A percentile compares a stretch with the other conserved stretches of the same genome.
These are phyloP conservation scores for Candida freyschussii DNA, from an alignment of 1,139 yeast species.

Conservation along the genomic window DNA sequence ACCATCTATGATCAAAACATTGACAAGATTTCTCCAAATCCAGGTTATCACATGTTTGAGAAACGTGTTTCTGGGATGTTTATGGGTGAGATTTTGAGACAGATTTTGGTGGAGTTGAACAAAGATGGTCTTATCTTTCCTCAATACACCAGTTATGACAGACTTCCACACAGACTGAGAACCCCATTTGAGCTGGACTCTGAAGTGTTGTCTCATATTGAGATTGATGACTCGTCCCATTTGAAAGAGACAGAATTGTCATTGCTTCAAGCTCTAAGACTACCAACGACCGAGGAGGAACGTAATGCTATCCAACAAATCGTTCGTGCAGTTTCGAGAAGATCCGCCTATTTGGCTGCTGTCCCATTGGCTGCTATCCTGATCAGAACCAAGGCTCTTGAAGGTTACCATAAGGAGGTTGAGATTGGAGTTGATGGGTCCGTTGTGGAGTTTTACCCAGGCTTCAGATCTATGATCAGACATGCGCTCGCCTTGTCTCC, in stretches of 20 bases:
- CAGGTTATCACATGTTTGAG: conserved; percentile 85
- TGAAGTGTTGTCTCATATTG: conserved; percentile 78
- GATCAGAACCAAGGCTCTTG: conserved; percentile 50
- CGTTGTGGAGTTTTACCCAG: conserved; percentile 88
- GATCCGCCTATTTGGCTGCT: conserved; percentile 85
- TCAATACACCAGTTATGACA: conserved; percentile 47
- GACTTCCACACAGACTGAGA: conserved; percentile 60
- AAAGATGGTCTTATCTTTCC: conserved; percentile 49
- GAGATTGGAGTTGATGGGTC: conserved; percentile 96
- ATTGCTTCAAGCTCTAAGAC: conserved; percentile 57
- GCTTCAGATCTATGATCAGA: conserved; percentile 69
- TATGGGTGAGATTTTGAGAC: conserved; percentile 82
- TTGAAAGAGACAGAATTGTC: conserved; percentile 62
- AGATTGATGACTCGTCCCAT: conserved; percentile 72
- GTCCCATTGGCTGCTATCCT: conserved; percentile 83
- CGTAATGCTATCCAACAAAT: conserved; percentile 64
- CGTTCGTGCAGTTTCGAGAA: conserved; percentile 71
- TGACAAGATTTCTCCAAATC: conserved; percentile 73
- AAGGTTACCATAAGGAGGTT: conserved; percentile 58
- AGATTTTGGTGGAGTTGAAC: conserved; percentile 63
- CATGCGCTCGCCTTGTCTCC: conserved; percentile 69
- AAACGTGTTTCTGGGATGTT: conserved; percentile 94
- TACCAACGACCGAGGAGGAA: conserved; percentile 65
- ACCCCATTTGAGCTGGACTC: conserved; percentile 77
- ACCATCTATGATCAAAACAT: conserved; percentile 69